Base-by-base conservation (phyloP, 1,284 basidiomycete species). In the Cryptococcus sp. region DNA sequence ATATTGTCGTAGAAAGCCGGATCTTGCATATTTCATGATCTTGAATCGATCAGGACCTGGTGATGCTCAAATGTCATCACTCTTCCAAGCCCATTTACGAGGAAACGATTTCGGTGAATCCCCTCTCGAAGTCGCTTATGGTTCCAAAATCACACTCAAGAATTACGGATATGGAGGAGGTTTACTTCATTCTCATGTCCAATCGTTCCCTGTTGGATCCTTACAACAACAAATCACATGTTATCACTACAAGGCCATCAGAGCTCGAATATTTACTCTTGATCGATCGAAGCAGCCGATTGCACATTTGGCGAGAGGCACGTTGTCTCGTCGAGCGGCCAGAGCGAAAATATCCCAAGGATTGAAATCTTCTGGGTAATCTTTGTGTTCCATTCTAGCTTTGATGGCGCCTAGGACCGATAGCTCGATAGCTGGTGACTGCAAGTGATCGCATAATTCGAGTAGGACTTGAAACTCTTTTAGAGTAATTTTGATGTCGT, bases 171-270 rank as follows among this genome's bases (percentile, higher is more conserved):
- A 90, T 80, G 96, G 94, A 28, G 94, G 94, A 50, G 94, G 96
- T 39, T 80, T 98, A 3, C 79, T 98, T 1, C 96, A 98, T 73
- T 98, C 94, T 13, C 96, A 98, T 74, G 82, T 94, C 19, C 94
- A 98, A 72, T 87, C 88, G 0, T 98, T 86, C 72, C 96, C 96
- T 0, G 80, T 85, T 16, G 94, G 93, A n/a, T 96, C 91, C 0
- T 78, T 80, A 53, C 93, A 98, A 72, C 94, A 98, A 69, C 96
- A 98, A 75, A 86, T 98, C 11, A 99, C 94, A 0, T 98, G 94
- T 77, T 98, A 98, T 75, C 94, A 98, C 78, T 98, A 98, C 83
- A 96, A 94, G 77, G 94, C n/a, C n/a, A n/a, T n/a, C n/a, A n/a
- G n/a, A n/a, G n/a, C n/a, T n/a, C n/a, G n/a, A n/a, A n/a, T n/a